Conservation (phyloP, 805 yeast species). For the Yarrowia porcina region DNA sequence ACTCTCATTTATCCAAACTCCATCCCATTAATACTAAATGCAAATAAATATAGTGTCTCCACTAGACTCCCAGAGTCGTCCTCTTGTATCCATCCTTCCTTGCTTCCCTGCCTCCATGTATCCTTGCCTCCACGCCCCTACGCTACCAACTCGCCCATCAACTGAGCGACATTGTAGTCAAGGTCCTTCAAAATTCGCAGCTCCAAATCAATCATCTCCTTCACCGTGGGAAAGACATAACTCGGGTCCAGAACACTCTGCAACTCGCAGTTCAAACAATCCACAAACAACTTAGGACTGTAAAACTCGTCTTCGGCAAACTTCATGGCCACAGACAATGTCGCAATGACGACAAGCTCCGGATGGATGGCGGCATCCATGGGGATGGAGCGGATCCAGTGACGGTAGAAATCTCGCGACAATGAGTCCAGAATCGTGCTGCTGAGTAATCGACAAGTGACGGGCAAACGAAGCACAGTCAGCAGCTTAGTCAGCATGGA, state of each 20-base stretch:
- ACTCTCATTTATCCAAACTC: background rate
- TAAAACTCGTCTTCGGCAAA: slow-evolving; percentile 28
- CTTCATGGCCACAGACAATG: slow-evolving; percentile 27
- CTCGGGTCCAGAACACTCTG: background rate
- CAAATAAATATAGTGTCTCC: slow-evolving; percentile 20
- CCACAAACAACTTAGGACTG: background rate
- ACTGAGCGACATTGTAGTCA: slow-evolving; percentile 21
- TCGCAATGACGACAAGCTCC: slow-evolving; percentile 27
- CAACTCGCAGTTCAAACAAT: slow-evolving; percentile 10
- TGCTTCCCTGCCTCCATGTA: no score
- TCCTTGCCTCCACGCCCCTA: no score
- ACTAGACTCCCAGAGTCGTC: background rate
- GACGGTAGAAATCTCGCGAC: slow-evolving; percentile 27
- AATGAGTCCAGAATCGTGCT: slow-evolving; percentile 26
- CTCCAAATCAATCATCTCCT: slow-evolving; percentile 23
- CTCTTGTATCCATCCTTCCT: background rate
- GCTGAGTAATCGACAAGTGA: background rate
- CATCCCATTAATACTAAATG: slow-evolving; percentile 18
- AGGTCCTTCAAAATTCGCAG: slow-evolving; percentile 26
- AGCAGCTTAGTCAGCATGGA: background rate
- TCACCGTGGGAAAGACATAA: slow-evolving; percentile 8
- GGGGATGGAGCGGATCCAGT: slow-evolving; percentile 28
- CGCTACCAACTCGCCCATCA: background rate
- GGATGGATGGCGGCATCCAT: slow-evolving; percentile 26
- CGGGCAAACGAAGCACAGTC: background rate